phyloP scores from a whole-genome alignment of 164 flowering plant genomes.

The Warburgia ugandensis region DNA sequence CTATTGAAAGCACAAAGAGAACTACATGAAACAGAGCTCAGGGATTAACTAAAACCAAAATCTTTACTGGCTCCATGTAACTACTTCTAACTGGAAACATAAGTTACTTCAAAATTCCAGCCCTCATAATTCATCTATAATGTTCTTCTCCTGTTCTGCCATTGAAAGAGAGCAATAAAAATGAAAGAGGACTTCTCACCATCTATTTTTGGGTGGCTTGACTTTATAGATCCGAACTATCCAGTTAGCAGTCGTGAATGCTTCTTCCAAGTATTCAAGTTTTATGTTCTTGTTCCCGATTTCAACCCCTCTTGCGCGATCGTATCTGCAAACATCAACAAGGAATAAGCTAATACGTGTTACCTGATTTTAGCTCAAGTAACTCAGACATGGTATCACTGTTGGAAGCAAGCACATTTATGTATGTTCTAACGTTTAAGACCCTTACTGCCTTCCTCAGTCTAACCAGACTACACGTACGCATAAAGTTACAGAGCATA shows the following conservation, averaged over 20 bases:
- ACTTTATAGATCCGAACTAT: constrained; percentile 96
- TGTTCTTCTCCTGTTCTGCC: constrained; percentile 11
- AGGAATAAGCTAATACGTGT: background rate
- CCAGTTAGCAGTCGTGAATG: constrained; percentile 96
- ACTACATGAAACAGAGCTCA: no score
- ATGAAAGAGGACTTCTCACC: constrained; percentile 27
- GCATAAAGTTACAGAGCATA: no score
- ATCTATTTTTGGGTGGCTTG: constrained; percentile 87
- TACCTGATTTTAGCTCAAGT: no score
- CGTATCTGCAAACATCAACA: constrained; percentile 46
- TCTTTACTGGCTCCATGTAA: no score
- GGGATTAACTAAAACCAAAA: no score
- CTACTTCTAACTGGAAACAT: constrained; percentile 6
- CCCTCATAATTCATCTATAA: constrained; percentile 14
- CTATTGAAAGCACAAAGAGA: no score
- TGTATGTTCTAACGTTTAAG: no score
- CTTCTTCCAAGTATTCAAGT: constrained; percentile 94
- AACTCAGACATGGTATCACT: no score
- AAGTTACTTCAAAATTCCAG: constrained; percentile 8
- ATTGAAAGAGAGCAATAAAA: constrained; percentile 4
- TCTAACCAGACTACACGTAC: no score
- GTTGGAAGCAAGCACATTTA: no score
- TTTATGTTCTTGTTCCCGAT: constrained; percentile 95
- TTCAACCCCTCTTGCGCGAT: constrained; percentile 96
- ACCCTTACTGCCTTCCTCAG: no score